Evolutionary conservation across 129 eudicot species (phyloP).

Genomic region (Saussurea involucrata): DNA sequence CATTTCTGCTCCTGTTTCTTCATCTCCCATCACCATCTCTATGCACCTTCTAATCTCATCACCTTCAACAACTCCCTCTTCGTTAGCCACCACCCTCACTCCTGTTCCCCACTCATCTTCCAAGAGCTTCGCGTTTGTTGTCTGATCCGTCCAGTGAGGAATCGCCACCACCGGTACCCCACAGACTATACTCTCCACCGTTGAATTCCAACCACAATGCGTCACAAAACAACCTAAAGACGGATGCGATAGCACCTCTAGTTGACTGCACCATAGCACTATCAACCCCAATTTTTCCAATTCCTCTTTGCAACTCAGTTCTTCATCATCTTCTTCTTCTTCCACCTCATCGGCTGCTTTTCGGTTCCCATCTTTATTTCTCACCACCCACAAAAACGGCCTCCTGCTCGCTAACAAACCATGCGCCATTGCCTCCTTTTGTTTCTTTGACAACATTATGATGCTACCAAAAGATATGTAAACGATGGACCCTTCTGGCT

Average conservation of each 20-base stretch:
- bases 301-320: conserved; percentile 25
- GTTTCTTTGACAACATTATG: conserved; percentile 11
- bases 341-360: background rate
- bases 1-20: conserved; percentile 20
- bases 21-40: conserved; percentile 31
- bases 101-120: conserved; percentile 34
- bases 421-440: conserved; percentile 28
- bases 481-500: conserved; percentile 17
- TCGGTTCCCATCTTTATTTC: conserved; percentile 1
- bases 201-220: conserved; percentile 46
- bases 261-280: conserved; percentile 39
- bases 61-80: conserved; percentile 23
- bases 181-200: conserved; percentile 27
- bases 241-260: conserved; percentile 37
- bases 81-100: conserved; percentile 23
- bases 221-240: conserved; percentile 38
- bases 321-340: conserved; percentile 18
- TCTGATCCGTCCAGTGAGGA: conserved; percentile 37
- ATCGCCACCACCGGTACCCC: conserved; percentile 40
- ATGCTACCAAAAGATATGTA: conserved; percentile 34
- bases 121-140: conserved; percentile 32
- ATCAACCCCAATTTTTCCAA: conserved; percentile 28
- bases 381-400: conserved; percentile 35
- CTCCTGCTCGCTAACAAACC: conserved; percentile 5
- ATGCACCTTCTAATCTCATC: conserved; percentile 30